Base-by-base conservation (phyloP, 441 rosid genomes). In the Syzygium malaccense region DNA sequence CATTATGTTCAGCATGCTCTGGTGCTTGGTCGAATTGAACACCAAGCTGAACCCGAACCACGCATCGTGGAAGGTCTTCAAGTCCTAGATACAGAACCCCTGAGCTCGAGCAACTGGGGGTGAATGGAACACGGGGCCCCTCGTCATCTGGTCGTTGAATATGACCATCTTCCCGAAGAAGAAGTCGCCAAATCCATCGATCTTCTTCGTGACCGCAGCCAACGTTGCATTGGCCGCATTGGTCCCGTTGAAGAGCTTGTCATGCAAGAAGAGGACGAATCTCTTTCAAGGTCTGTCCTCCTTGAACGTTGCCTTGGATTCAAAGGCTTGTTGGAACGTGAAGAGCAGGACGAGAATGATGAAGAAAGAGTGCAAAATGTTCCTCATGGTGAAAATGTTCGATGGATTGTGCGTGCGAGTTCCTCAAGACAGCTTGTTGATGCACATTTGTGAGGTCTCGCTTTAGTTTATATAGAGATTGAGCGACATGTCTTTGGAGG, bases 211-310 rank as follows among this genome's bases (percentile, higher is more conserved):
- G 5, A 49, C 37, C 4, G 80, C 41, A 0, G 91, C 92, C 0
- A 92, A 90, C 11, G 92, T 93, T 48, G 91, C 89, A 26, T 94
- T 94, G 20, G 88, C 91, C 18, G 55, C 71, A 18, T 91, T 89
- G 0, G 86, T 33, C 48, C 93, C 92, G 6, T 83, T 83, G 86
- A 51, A 75, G 66, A 33, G 18, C 53, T 37, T 53, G 88, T 75
- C 66, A 66, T 75, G 88, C 33, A 51, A 12, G 85, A 66, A 58
- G 53, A 87, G 88, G 60, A 75, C 53, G 66, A 55, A 3, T 60
- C 60, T 55, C 51, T 87, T 87, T 55, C 85, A 75, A 8, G 88
- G 88, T 51, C 23, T 14, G 30, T 25, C 57, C 62, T 32, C 64
- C 25, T 75, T 41, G 33, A 18, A 33, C 10, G 48, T 37, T 11